A percentile compares a stretch with the other conserved stretches of the same genome.
These are phyloP conservation scores for Prunus persica DNA, from an alignment of 306 rosid species.

Conservation along the genomic window DNA sequence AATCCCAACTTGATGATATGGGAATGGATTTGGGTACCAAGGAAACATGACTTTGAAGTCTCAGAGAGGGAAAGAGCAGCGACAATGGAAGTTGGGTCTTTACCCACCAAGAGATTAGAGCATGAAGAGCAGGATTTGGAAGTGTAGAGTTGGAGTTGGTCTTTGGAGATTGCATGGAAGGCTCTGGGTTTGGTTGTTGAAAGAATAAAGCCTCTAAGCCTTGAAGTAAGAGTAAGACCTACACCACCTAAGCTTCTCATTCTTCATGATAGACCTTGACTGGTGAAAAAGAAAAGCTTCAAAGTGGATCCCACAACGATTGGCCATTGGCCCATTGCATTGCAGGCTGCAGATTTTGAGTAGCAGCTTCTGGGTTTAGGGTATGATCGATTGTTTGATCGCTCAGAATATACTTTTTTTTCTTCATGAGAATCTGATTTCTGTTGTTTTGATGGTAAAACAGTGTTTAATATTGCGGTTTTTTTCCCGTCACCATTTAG, in stretches of 20 bases:
- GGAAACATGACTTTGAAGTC: constrained; percentile 25
- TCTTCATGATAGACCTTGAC: neutral
- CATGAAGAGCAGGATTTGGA: constrained; percentile 14
- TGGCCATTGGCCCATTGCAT: neutral
- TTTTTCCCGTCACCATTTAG: too few species aligned
- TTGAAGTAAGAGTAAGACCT: neutral
- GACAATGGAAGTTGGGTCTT: constrained; percentile 34
- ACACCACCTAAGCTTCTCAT: neutral
- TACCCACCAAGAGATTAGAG: constrained; percentile 17
- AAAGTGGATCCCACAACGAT: neutral
- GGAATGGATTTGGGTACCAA: constrained; percentile 46
- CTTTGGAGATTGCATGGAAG: constrained; percentile 6
- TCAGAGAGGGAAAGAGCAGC: constrained; percentile 40
- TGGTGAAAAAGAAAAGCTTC: neutral
- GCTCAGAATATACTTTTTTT: too few species aligned
- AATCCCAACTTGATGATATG: constrained; percentile 39
- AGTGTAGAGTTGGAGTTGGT: neutral
- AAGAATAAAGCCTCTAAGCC: neutral
- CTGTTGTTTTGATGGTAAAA: too few species aligned
- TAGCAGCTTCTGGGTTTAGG: too few species aligned
- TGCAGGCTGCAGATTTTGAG: neutral
- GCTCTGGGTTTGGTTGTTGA: constrained; percentile 3
- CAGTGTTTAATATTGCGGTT: too few species aligned
- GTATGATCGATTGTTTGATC: too few species aligned
- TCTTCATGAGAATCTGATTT: too few species aligned